Base-by-base conservation (phyloP, 2,329 filamentous ascomycete species). In the Blumeriella jaapii region DNA sequence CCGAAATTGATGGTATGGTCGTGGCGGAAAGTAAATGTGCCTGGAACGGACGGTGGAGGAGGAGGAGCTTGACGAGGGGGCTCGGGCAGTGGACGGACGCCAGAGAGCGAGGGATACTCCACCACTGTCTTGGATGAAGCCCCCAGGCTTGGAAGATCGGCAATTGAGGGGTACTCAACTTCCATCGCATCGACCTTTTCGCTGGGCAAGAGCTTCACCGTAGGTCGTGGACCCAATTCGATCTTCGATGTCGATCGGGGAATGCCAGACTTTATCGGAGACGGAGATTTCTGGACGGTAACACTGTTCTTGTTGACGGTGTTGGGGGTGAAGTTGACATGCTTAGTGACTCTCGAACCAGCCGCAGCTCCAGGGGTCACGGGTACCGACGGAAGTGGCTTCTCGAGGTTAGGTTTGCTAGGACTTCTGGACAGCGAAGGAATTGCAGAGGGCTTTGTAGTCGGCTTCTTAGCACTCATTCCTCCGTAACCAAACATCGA, bases 241-340 rank as follows among this genome's bases (percentile, higher is more conserved):
- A 47, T 50, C 44, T 59, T 54, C 10, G 59, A 52, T 25, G 58
- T 58, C 6, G 62, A 62, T 36, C 61, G 62, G 29, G 65, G 60
- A 13, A 67, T 60, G 20, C 55, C 54, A 5, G 63, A 61, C 50
- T 74, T 74, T 45, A 68, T 52, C 3, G 71, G 68, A 3, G 74
- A 74, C 6, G 74, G 73, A 2, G 72, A 71, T 38, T 65, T 61
- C 40, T 70, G 65, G 10, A 38, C 31, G 31, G 61, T 47, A 0
- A 59, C 55, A 6, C 61, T 58, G 12, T 61, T 60, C 43, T 82
- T 70, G 22, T 43, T 46, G 10, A 45, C 31, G 5, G 78, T 77
- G 41, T 74, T 76, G 0, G 78, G 78, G 0, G 81, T 85, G 51
- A 93, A 94, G 32, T 82, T 77, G 22, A 93, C 83, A 37, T 73